Base-by-base conservation (phyloP, 495 filamentous ascomycete species). In the Viridothelium virens region DNA sequence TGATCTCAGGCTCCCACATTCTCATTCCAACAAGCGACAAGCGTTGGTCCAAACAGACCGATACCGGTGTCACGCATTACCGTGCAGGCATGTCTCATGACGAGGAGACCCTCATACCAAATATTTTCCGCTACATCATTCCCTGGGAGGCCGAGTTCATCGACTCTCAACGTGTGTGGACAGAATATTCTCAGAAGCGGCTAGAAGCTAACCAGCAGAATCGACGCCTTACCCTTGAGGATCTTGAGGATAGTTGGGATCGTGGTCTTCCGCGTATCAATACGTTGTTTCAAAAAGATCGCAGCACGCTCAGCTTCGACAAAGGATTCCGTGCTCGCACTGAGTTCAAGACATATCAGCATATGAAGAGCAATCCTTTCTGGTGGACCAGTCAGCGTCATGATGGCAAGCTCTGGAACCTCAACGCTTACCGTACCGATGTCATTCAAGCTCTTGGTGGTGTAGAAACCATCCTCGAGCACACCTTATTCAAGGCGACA, bases 71-170 rank as follows among this genome's bases (percentile, higher is more conserved):
- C 38, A 97, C 95, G 6, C 95, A 99, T 78, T 99, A 92, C 82
- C 88, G 95, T 62, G 88, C 91, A 66, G 95, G 95, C 79, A 99
- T 99, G 95, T 95, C 91, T 48, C 92, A 97, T 70, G 95, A 97
- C 69, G 95, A 96, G 72, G 95, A 97, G 75, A 97, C 96, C 0
- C 78, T 99, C 63, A 99, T 99, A 65, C 95, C 95, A 0, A 97
- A 97, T 74, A 99, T 99, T 73, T 97, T 97, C 86, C 89, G 95
- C 53, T 99, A 99, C 79, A 99, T 99, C 77, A 96, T 97, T 69
- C 93, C 95, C 2, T 99, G 95, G 95, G 95, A 97, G 74, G 91
- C 93, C 37, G 95, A 99, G 72, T 99, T 99, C 79, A 96, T 97
- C 72, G 94, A 99, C 71, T 97, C 93, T 11, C 95, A 97, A 71